Evolutionary conservation across 768 basidiomycete species (phyloP), one percentile per base, ranked within the genome.

Genomic region (Paxillus rubicundulus): DNA sequence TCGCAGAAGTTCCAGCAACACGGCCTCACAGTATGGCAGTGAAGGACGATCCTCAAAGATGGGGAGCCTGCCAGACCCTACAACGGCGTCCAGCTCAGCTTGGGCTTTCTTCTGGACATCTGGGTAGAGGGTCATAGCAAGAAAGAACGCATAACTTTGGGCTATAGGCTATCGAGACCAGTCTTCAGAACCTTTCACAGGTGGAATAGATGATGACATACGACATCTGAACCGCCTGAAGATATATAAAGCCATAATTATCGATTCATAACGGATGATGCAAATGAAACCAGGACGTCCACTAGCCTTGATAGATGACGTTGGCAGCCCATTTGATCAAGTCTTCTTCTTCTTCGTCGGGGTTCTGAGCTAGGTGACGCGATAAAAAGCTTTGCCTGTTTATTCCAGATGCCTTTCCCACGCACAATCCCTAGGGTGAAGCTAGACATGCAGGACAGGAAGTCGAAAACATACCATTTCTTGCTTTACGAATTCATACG

Each of bases 181-280:
- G n/a, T 9, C 21, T 2, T 36, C 13, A 18, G 6, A 10, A 9
- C 47, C 68, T 1, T 79, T 80, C 2, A 81, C 12, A 67, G n/a
- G 80, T 68, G 14, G 70, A 71, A 16, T 52, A 57, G 2, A 76
- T 75, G 49, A 81, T 60, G 68, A 40, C 42, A n/a, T 33, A 53
- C 49, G 46, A 77, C 80, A 58, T 81, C 79, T 1, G 78, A 76
- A 13, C 79, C 79, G 52, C 74, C 78, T 76, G 46, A 16, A 55
- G 10, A 2, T 8, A 8, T 28, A 4, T 8, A 47, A 14, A 28
- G 3, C 10, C 10, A 24, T 24, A 24, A n/a, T 6, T 16, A 14
- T 28, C 10, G 8, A 14, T 37, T 36, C n/a, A 30, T 7, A 8
- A 12, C 18, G 12, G 33, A 9, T 17, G 10, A 13, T 9, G n/a